Evolutionary conservation across 192 early-diverging fungal species (phyloP).

Genomic region (Podila clonocystis): DNA sequence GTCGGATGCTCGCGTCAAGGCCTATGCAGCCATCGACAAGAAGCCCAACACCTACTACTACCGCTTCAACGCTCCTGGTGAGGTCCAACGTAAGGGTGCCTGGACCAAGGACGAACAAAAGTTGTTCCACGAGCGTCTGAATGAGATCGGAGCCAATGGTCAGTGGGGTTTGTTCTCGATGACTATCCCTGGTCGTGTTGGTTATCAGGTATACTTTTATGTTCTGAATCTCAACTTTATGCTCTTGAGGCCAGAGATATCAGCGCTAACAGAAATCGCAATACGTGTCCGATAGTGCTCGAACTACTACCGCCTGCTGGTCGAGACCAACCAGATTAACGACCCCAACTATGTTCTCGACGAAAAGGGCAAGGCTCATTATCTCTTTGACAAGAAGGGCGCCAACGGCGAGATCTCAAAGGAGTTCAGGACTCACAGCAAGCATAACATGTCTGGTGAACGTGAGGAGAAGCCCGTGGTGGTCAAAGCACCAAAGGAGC

Average conservation of each 20-base stretch:
- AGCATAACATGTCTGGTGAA: constrained; percentile 51
- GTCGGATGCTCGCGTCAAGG: constrained; percentile 92
- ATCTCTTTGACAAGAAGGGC: constrained; percentile 88
- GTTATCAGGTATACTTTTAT: constrained; percentile 79
- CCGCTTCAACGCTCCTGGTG: constrained; percentile 96
- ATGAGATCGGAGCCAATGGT: constrained; percentile 91
- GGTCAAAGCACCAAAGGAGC: constrained; percentile 45
- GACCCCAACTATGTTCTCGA: constrained; percentile 95
- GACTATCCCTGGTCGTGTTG: constrained; percentile 94
- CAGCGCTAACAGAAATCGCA: background rate
- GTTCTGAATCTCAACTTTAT: background rate
- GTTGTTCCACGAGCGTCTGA: constrained; percentile 84
- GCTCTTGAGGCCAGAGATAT: background rate
- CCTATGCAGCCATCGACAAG: constrained; percentile 92
- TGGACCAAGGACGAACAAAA: constrained; percentile 91
- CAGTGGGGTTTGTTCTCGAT: constrained; percentile 99
- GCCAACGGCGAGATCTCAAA: constrained; percentile 81
- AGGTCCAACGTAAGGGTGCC: constrained; percentile 91
- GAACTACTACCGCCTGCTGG: constrained; percentile 93
- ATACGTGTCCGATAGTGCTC: constrained; percentile 71
- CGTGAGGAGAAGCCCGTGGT: constrained; percentile 41
- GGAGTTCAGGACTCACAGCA: constrained; percentile 84
- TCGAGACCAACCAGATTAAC: constrained; percentile 87
- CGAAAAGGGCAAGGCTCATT: constrained; percentile 91
- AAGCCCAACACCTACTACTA: constrained; percentile 99